Base-by-base conservation (phyloP, 352 stramenopile genomes). In the Pythium diclinum region DNA sequence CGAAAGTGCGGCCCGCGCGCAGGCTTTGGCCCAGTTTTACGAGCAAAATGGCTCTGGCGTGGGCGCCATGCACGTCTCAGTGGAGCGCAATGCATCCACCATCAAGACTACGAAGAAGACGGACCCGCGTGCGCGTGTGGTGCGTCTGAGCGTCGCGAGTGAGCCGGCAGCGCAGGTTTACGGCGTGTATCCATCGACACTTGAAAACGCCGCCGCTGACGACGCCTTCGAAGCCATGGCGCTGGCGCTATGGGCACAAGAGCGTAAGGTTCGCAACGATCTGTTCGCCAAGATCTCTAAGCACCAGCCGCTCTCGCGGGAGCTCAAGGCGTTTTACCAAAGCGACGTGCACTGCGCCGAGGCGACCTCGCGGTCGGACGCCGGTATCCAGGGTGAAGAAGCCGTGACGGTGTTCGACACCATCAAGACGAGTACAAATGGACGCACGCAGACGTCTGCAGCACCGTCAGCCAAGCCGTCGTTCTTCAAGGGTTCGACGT, bases 341-440 rank as follows among this genome's bases (percentile, higher is more conserved):
- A 88, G 80, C 51, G 69, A 65, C n/a, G 70, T 91, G 19, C 60
- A 68, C 51, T 88, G 80, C 51, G 21, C 44, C 1, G 76, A 88
- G 49, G 80, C 79, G 44, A 87, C 74, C n/a, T 74, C 76, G 25
- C 77, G 83, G 16, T 73, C 77, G n/a, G 77, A 80, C 48, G 74
- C 87, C 19, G 77, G 71, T 11, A 65, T 70, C 1, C 73, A 86
- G 36, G 83, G 83, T 3, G 83, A 89, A 63, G 80, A 91, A 48
- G 83, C 83, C 14, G 73, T 88, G 44, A 88, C 83, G 21, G 67
- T 75, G 21, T 91, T 91, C 19, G 83, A 91, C 61, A 63, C 65
- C 19, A 74, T 88, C 42, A 77, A 60, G 14, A 23, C 42, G 4
- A 68, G 42, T 14, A 65, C 7, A 2, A 34, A n/a, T 33, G 58